Evolutionary conservation across 2,329 filamentous ascomycete species (phyloP).

Genomic region (Sphaerostilbella broomeana): DNA sequence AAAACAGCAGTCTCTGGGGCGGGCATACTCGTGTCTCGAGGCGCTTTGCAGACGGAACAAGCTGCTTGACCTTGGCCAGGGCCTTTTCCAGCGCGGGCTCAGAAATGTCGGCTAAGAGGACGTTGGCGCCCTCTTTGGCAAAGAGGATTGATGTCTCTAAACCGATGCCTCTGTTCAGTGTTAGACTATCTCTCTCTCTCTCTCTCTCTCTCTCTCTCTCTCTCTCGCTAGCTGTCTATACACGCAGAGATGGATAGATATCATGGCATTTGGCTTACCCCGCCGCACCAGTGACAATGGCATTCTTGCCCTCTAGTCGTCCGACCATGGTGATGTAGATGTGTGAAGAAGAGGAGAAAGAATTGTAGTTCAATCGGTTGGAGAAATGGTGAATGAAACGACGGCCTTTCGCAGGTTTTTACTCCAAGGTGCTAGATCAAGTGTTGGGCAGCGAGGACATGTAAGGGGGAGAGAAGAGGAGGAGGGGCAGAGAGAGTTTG

Average conservation of each 20-base stretch:
- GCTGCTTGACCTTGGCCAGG: constrained; percentile 64
- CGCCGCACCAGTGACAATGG: constrained; percentile 75
- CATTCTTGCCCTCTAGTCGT: constrained; percentile 54
- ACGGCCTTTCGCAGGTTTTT: too few species aligned
- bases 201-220: not conserved
- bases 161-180: constrained; percentile 66
- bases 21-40: constrained; percentile 52
- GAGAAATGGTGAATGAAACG: too few species aligned
- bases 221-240: too few species aligned
- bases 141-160: constrained; percentile 90
- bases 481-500: too few species aligned
- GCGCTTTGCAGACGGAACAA: constrained; percentile 55
- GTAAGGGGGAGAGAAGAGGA: too few species aligned
- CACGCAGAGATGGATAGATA: not conserved
- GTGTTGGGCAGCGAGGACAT: too few species aligned
- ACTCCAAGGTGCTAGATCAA: too few species aligned
- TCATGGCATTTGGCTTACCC: too few species aligned
- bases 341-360: too few species aligned
- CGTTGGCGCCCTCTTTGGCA: constrained; percentile 76
- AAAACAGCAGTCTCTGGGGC: not conserved
- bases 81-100: constrained; percentile 70
- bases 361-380: too few species aligned
- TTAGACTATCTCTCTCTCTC: constrained; percentile 6
- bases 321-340: constrained; percentile 27
- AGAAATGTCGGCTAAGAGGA: constrained; percentile 83